These are phyloP conservation scores for Candida succiphila DNA, from an alignment of 805 yeast genomes.

Conservation along the genomic window DNA sequence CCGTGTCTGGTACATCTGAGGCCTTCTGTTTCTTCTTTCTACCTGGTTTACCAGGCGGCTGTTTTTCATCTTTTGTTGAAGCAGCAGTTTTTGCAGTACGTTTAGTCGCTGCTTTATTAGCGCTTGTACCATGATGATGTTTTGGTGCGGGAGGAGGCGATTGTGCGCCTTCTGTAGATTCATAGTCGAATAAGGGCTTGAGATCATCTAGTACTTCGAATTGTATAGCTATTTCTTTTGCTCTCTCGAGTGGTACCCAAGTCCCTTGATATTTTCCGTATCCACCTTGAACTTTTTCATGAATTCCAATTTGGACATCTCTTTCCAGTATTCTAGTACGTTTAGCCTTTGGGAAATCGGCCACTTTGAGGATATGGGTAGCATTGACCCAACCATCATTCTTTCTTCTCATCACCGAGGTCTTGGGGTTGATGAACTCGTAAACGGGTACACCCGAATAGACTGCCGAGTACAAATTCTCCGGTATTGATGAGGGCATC, in stretches of 20 bases:
- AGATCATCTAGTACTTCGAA: slow-evolving; percentile 55
- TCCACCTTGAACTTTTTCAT: slow-evolving; percentile 95
- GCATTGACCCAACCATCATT: slow-evolving; percentile 86
- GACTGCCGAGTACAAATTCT: slow-evolving; percentile 55
- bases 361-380: slow-evolving; percentile 88
- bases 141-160: slow-evolving; percentile 56
- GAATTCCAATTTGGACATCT: slow-evolving; percentile 84
- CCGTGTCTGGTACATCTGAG: slow-evolving; percentile 1
- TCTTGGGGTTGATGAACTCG: slow-evolving; percentile 56
- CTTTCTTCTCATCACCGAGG: slow-evolving; percentile 72
- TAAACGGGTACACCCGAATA: slow-evolving; percentile 80
- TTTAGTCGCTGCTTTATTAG: not conserved
- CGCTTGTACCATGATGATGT: slow-evolving; percentile 49
- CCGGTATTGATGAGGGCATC: too few relatives aligned
- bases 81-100: too few relatives aligned
- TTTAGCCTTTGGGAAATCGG: slow-evolving; percentile 89
- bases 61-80: too few relatives aligned
- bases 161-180: slow-evolving; percentile 35
- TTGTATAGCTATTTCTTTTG: slow-evolving; percentile 54
- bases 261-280: slow-evolving; percentile 96
- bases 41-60: not conserved
- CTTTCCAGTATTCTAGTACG: slow-evolving; percentile 85
- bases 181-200: slow-evolving; percentile 56
- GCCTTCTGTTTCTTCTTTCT: slow-evolving; percentile 1
- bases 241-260: slow-evolving; percentile 84